A percentile compares a stretch with the other conserved stretches of the same genome.
phyloP scores from a whole-genome alignment of 2,329 filamentous ascomycete species.

The Fonsecaea multimorphosa region DNA sequence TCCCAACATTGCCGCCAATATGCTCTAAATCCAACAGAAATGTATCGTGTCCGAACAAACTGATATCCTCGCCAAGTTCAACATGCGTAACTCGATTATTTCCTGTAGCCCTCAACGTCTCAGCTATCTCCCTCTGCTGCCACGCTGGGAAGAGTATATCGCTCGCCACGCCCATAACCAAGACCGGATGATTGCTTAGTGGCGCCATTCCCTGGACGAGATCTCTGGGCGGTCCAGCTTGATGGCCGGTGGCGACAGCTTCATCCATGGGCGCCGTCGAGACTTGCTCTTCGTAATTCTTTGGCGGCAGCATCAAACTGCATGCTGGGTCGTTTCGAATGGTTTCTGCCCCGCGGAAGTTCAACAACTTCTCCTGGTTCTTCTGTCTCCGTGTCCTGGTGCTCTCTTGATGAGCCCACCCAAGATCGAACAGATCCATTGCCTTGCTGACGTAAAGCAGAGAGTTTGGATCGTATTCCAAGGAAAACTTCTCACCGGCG shows the following conservation, averaged over 20 bases:
- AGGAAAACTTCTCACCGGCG: constrained; percentile 95
- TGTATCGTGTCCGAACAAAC: constrained; percentile 94
- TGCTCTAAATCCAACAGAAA: constrained; percentile 92
- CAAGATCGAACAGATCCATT: constrained; percentile 97
- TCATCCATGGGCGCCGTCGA: constrained; percentile 44
- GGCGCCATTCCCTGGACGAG: constrained; percentile 75
- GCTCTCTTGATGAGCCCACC: constrained; percentile 69
- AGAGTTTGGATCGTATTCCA: constrained; percentile 96
- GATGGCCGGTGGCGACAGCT: constrained; percentile 41
- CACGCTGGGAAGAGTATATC: constrained; percentile 97
- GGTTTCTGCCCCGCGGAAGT: constrained; percentile 43
- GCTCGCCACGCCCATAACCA: constrained; percentile 92
- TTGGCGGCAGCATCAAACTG: constrained; percentile 79
- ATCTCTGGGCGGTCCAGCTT: constrained; percentile 72
- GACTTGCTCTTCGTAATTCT: constrained; percentile 86
- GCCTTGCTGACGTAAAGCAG: constrained; percentile 96
- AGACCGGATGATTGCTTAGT: constrained; percentile 75
- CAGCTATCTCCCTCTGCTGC: constrained; percentile 94
- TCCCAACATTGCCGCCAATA: constrained; percentile 80
- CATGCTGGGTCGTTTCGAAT: constrained; percentile 61
- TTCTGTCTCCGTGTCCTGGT: constrained; percentile 67
- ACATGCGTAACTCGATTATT: constrained; percentile 84
- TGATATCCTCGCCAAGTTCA: constrained; percentile 92
- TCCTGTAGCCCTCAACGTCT: constrained; percentile 76
- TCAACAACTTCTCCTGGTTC: constrained; percentile 62